Evolutionary conservation across 352 stramenopile genomes (phyloP).

Genomic region (Globisporangium abappressorium): DNA sequence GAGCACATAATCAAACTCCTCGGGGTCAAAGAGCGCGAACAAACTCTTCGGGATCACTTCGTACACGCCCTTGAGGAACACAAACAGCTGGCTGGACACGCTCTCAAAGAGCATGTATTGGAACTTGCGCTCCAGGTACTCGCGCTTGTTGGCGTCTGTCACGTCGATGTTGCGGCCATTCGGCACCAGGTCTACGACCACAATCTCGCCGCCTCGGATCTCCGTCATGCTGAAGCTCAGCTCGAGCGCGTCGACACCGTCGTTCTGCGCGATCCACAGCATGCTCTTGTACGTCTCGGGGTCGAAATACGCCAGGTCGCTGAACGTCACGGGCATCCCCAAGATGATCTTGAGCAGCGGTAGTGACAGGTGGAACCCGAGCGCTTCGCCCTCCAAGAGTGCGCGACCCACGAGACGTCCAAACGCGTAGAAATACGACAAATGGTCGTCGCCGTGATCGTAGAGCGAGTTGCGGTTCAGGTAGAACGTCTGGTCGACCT

Average conservation of each 20-base stretch:
- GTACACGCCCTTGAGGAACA: slow-evolving; percentile 91
- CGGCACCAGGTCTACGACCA: slow-evolving; percentile 38
- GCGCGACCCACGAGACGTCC: slow-evolving; percentile 46
- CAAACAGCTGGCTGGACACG: slow-evolving; percentile 68
- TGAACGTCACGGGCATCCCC: slow-evolving; percentile 35
- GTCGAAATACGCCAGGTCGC: slow-evolving; percentile 43
- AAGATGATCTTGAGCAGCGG: slow-evolving; percentile 51
- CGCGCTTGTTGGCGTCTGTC: slow-evolving; percentile 88
- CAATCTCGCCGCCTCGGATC: slow-evolving; percentile 15
- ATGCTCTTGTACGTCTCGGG: slow-evolving; percentile 45
- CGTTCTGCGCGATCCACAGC: slow-evolving; percentile 44
- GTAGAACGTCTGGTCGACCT: slow-evolving; percentile 45
- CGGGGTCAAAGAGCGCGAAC: slow-evolving; percentile 93
- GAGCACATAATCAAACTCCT: slow-evolving; percentile 94
- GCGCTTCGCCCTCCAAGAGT: slow-evolving; percentile 85
- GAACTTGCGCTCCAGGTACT: slow-evolving; percentile 87
- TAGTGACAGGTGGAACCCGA: slow-evolving; percentile 86
- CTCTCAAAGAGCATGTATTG: slow-evolving; percentile 91
- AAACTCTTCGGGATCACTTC: slow-evolving; percentile 85
- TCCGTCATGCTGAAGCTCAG: slow-evolving; percentile 40
- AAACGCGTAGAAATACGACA: slow-evolving; percentile 43
- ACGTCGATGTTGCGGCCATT: slow-evolving; percentile 59
- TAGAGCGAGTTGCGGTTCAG: slow-evolving; percentile 41
- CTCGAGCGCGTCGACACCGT: slow-evolving; percentile 32
- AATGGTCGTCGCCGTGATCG: slow-evolving; percentile 29